Conservation (phyloP, 257 asterid genomes). For the Scutellaria galericulata region DNA sequence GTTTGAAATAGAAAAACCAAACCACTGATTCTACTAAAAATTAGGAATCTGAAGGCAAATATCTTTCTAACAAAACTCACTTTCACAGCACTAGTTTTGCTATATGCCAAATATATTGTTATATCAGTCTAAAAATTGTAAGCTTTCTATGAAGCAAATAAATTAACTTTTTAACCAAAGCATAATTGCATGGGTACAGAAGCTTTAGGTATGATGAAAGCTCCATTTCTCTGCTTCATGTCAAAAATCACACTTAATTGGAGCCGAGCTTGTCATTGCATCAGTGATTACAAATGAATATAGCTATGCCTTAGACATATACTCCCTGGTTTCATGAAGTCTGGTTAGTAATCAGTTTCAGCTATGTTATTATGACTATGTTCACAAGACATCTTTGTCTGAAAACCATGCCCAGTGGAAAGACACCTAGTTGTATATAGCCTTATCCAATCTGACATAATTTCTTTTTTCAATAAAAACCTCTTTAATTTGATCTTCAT, state of each 20-base stretch:
- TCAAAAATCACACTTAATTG: slow-evolving; percentile 2
- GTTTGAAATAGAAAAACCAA: not conserved
- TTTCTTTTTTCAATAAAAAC: not conserved
- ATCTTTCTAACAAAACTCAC: slow-evolving; percentile 1
- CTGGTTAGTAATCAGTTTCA: not conserved
- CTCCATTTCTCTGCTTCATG: slow-evolving; percentile 7
- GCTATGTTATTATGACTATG: slow-evolving; percentile 4
- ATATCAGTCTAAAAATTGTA: slow-evolving; percentile 4
- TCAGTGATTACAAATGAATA: not conserved
- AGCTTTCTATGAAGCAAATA: slow-evolving; percentile 14
- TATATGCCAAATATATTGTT: not conserved
- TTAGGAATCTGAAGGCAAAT: not conserved
- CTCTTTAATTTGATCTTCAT: slow-evolving; percentile 1
- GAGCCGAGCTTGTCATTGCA: not conserved
- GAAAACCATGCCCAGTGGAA: not conserved
- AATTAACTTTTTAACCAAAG: not conserved
- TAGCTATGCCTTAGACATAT: slow-evolving; percentile 5
- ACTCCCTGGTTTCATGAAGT: not conserved
- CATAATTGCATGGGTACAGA: not conserved
- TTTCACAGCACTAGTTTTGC: not conserved
- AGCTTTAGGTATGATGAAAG: slow-evolving; percentile 1
- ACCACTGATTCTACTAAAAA: not conserved
- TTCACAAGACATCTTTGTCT: slow-evolving; percentile 9
- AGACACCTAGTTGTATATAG: not conserved
- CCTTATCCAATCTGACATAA: not conserved